Base-by-base conservation (phyloP, 2,329 filamentous ascomycete species). In the Paecilomyces formosus region DNA sequence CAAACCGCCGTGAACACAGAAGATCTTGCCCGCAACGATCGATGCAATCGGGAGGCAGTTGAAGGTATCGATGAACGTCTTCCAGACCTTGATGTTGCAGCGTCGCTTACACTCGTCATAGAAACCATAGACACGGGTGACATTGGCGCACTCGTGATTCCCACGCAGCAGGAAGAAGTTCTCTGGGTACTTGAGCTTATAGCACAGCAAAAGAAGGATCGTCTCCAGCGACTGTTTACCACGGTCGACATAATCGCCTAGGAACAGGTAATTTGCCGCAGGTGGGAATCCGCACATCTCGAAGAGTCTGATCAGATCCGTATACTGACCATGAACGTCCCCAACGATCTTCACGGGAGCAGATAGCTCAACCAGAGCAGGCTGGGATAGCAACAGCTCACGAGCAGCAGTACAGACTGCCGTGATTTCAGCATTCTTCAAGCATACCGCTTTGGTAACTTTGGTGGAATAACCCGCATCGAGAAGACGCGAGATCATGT, bases 281-380 rank as follows among this genome's bases (percentile, higher is more conserved):
- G 93, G 93, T 7, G 93, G 93, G 70, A 97, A 97, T 4, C 93
- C 93, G 71, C 93, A 97, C 92, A 97, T 97, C 74, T 97, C 93
- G 70, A 97, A 97, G 84, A 97, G 90, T 63, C 93, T 87, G 68
- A 97, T 95, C 55, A 97, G 79, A 74, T 97, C 93, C 11, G 92
- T 96, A 74, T 96, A 97, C 75, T 97, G 93, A 55, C 93, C 93
- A 72, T 97, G 93, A 13, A 97, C 91, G 72, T 97, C 93, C 55
- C 93, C 93, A 28, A 97, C 94, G 68, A 99, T 95, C 79, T 99
- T 99, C 70, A 99, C 94, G 0, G 94, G 93, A 3, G 94, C 90
- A 62, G 93, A 88, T 53, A 99, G 83, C 76, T 99, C 94, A 58
- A 99, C 78, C 24, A 99, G 81, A 1, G 94, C 92, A 3, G 94